Base-by-base conservation (phyloP, 2,329 filamentous ascomycete species). In the Penicillium sp. region DNA sequence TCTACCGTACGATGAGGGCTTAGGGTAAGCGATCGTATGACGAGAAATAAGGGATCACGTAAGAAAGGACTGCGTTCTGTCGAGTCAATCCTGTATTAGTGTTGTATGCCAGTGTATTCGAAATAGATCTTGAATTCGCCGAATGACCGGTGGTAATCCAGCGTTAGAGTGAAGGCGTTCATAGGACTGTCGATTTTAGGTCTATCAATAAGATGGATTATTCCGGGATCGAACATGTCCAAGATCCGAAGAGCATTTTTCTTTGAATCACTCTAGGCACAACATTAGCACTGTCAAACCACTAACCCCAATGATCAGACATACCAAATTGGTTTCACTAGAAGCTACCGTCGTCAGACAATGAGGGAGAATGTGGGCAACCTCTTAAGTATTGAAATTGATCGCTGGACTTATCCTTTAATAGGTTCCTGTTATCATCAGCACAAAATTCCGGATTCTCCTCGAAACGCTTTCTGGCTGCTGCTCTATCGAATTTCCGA, bases 1-100 rank as follows among this genome's bases (percentile, higher is more conserved):
- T 72, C 70, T 60, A 68, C 68, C n/a, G 70, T 73, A 45, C 65
- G 64, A 66, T 61, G 57, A 23, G 60, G 51, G 46, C 59, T 73
- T 21, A 73, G 62, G 39, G 46, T 59, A 29, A 66, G 61, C 16
- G 54, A 60, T 15, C 64, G 60, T 39, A 60, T 61, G 43, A 69
- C 58, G 25, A 60, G 66, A 46, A 68, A 57, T 50, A 62, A 55
- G 41, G 44, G 49, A 57, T 64, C 58, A 40, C 58, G 57, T 58
- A 64, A 52, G 53, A 55, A 62, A 54, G 51, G 27, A 41, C 57
- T 57, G 52, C 53, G 41, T 46, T 66, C 53, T 16, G 44, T 57
- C 5, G 60, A 66, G 25, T 66, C 44, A 50, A 67, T 66, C 23
- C 31, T 65, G 33, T 67, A 67, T 50, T 63, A 38, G 36, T 62